These are phyloP conservation scores for Apophysomyces ossiformis DNA, from an alignment of 371 early-diverging fungal species.

Conservation along the genomic window DNA sequence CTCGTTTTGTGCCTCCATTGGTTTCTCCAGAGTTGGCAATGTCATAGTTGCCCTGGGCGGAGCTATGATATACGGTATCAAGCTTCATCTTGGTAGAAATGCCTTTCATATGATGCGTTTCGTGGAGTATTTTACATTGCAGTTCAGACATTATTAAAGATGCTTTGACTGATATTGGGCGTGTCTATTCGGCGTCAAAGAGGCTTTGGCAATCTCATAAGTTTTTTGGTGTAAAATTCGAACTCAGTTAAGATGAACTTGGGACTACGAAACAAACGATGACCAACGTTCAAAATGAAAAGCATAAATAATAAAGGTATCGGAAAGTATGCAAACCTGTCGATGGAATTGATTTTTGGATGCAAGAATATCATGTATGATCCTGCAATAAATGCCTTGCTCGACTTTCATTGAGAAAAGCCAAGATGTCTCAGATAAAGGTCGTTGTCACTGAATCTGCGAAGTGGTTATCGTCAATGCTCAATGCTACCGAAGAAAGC, in stretches of 20 bases:
- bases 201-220: slow-evolving; percentile 3
- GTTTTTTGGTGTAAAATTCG: neutral
- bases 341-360: no score
- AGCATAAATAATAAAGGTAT: no score
- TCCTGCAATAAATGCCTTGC: no score
- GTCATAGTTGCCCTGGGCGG: neutral
- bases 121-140: neutral
- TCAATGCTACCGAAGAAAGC: no score
- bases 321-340: no score
- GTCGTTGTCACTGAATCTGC: no score
- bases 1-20: slow-evolving; percentile 20
- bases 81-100: neutral
- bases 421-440: no score
- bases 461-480: no score
- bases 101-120: neutral
- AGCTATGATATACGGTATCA: slow-evolving; percentile 4
- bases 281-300: no score
- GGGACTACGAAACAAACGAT: no score
- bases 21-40: neutral
- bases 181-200: slow-evolving; percentile 1
- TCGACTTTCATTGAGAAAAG: no score
- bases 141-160: slow-evolving; percentile 6
- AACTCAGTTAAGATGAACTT: slow-evolving; percentile 1
- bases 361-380: no score
- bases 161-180: neutral